These are phyloP conservation scores for Pseudomicrostroma phylloplanum DNA, from an alignment of 1,284 basidiomycete species.

Conservation along the genomic window DNA sequence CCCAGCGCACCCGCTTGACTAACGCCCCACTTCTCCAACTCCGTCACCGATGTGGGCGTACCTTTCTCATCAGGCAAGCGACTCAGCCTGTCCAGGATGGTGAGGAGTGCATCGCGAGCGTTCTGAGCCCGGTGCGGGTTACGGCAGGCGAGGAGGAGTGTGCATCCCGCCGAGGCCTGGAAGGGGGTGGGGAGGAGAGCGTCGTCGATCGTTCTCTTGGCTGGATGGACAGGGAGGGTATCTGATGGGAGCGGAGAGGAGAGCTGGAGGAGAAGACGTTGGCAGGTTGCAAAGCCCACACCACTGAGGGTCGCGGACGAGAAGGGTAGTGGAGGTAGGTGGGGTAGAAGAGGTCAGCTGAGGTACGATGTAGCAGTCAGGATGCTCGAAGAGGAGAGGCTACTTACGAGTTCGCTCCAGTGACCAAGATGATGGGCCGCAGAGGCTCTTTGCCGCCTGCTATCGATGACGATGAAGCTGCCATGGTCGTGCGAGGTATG, in stretches of 20 bases:
- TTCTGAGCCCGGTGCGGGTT: slow-evolving; percentile 49
- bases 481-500: no score
- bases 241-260: slow-evolving; percentile 43
- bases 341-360: neutral
- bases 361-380: neutral
- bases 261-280: slow-evolving; percentile 48
- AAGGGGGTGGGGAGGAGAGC: slow-evolving; percentile 38
- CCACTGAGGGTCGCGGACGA: slow-evolving; percentile 18
- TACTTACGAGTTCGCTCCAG: slow-evolving; percentile 41
- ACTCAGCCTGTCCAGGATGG: slow-evolving; percentile 32
- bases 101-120: slow-evolving; percentile 35
- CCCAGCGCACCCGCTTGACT: slow-evolving; percentile 6
- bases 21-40: neutral
- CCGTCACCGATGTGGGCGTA: slow-evolving; percentile 17
- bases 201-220: slow-evolving; percentile 9
- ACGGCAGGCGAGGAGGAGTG: slow-evolving; percentile 47
- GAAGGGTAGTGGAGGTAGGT: neutral
- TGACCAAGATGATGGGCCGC: slow-evolving; percentile 44
- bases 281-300: slow-evolving; percentile 48
- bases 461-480: neutral
- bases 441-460: slow-evolving; percentile 6
- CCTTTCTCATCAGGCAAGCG: slow-evolving; percentile 36
- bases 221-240: slow-evolving; percentile 27
- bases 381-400: neutral
- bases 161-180: slow-evolving; percentile 45